Percentiles rank a stretch among this genome's conserved stretches.
phyloP scores from a whole-genome alignment of 164 flowering plant genomes.

The Magnolia changhungtana region DNA sequence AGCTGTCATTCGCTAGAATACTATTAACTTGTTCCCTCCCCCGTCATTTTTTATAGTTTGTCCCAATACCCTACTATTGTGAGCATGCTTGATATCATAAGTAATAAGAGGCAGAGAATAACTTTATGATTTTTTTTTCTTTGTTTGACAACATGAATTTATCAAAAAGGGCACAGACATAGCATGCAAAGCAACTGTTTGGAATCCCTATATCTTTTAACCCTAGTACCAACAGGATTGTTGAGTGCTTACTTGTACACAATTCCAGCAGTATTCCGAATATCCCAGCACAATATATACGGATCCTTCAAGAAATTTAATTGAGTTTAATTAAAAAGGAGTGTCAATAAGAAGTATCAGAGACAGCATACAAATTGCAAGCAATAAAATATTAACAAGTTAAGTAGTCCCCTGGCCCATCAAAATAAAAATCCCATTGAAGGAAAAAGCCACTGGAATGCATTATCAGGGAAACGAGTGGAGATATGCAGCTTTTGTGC shows the following conservation, averaged over 20 bases:
- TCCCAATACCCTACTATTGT: too few relatives aligned
- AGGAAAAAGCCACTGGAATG: not conserved
- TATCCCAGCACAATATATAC: slow-evolving; percentile 88
- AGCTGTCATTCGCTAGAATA: not conserved
- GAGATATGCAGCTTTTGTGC: not conserved
- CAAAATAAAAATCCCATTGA: not conserved
- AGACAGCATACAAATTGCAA: not conserved
- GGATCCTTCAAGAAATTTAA: slow-evolving; percentile 64
- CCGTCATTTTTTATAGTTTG: too few relatives aligned
- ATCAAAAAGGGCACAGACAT: too few relatives aligned
- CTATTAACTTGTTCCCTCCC: not conserved
- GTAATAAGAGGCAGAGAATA: too few relatives aligned
- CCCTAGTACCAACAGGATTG: not conserved
- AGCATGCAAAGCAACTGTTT: not conserved
- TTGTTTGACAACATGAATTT: not conserved
- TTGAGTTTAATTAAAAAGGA: not conserved
- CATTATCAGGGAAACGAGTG: not conserved
- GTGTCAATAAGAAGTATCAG: not conserved
- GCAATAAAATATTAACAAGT: not conserved
- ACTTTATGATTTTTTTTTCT: not conserved
- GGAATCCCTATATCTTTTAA: not conserved
- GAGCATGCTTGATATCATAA: too few relatives aligned
- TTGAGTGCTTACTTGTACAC: slow-evolving; percentile 77
- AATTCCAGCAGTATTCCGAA: slow-evolving; percentile 67
- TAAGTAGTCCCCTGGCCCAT: not conserved